Conservation (phyloP, 148 eudicot genomes). For the Pouteria glomerata region DNA sequence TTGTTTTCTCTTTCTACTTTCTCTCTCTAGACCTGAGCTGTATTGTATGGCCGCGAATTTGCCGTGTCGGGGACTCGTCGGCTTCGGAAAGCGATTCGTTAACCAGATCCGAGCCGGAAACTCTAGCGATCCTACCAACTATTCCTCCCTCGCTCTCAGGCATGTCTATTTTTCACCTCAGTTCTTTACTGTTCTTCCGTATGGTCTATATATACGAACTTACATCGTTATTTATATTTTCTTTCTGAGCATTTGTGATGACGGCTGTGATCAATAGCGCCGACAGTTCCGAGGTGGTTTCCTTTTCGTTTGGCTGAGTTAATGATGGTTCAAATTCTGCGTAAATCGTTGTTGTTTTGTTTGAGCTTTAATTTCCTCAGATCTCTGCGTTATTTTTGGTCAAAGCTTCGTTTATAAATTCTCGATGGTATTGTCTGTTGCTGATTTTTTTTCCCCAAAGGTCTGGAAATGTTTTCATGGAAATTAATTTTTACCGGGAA, state of each 20-base stretch:
- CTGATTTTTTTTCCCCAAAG: neutral
- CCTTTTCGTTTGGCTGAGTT: neutral
- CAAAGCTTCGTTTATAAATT: neutral
- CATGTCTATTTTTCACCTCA: neutral
- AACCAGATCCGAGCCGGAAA: constrained; percentile 29
- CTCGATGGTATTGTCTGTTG: neutral
- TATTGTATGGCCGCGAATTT: constrained; percentile 52
- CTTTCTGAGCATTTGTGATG: neutral
- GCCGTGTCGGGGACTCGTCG: constrained; percentile 30
- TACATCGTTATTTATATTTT: neutral
- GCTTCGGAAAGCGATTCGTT: constrained; percentile 31
- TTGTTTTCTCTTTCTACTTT: neutral
- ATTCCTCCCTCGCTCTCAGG: constrained; percentile 9
- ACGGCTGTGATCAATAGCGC: neutral
- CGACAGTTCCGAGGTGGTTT: neutral
- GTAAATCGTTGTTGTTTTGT: neutral
- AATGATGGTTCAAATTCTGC: neutral
- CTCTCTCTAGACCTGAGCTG: constrained; percentile 5
- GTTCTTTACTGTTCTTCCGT: too few relatives aligned
- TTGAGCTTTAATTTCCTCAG: neutral
- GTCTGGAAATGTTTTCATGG: neutral
- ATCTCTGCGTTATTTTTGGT: neutral
- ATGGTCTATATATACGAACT: too few relatives aligned
- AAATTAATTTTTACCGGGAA: too few relatives aligned
- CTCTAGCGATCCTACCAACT: constrained; percentile 11